These are phyloP conservation scores for Lentinula detonsa DNA, from an alignment of 768 basidiomycete genomes.

Conservation along the genomic window DNA sequence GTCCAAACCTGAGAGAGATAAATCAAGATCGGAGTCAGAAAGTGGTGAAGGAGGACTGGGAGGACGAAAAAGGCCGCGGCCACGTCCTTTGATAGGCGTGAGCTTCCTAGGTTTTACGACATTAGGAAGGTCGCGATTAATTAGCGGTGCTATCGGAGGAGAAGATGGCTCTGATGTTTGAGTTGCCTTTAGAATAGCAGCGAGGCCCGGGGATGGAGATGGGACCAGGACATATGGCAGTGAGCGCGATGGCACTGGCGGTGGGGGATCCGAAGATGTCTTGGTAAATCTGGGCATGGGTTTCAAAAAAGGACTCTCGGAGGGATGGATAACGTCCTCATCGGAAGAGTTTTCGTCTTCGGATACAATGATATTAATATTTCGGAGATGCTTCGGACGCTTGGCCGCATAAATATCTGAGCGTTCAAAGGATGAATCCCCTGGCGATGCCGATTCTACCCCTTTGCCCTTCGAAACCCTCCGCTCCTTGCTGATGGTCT, in stretches of 20 bases:
- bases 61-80: slow-evolving; percentile 34
- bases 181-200: neutral
- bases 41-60: slow-evolving; percentile 53
- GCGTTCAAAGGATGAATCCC: slow-evolving; percentile 1
- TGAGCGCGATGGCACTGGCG: neutral
- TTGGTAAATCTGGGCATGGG: slow-evolving; percentile 6
- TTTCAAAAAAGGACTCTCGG: neutral
- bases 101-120: slow-evolving; percentile 50
- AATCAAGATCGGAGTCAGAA: slow-evolving; percentile 46
- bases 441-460: slow-evolving; percentile 6
- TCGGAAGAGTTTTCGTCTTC: slow-evolving; percentile 35
- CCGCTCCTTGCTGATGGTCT: slow-evolving; percentile 52
- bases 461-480: slow-evolving; percentile 44
- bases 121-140: slow-evolving; percentile 20
- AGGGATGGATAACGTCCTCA: slow-evolving; percentile 11
- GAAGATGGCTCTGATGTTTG: neutral
- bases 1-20: slow-evolving; percentile 42
- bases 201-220: slow-evolving; percentile 1
- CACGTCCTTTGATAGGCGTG: slow-evolving; percentile 53
- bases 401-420: slow-evolving; percentile 11
- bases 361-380: slow-evolving; percentile 31
- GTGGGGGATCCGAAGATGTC: neutral
- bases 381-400: slow-evolving; percentile 20
- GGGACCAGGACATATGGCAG: neutral
- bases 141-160: neutral